Evolutionary conservation across 2,329 filamentous ascomycete species (phyloP), one percentile per base, ranked within the genome.

Genomic region (Diaporthe sp.): DNA sequence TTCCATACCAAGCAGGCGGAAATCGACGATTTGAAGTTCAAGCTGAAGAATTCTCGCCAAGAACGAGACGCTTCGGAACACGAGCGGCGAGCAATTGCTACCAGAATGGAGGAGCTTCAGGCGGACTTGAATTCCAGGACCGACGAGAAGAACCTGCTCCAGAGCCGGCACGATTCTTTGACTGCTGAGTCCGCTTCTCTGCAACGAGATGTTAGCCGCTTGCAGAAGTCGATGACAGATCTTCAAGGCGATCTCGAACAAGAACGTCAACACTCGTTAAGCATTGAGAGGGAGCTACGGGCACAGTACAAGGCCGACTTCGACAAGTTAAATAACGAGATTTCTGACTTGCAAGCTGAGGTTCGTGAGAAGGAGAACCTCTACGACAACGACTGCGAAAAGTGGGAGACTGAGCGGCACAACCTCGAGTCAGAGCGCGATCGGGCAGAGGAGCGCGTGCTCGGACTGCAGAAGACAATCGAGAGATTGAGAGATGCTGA

Each of bases 371-470:
- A 92, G 78, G 92, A 94, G 79, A 92, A 92, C 65, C 87, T 93
- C 51, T 92, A 93, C 83, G 92, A 92, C 75, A 90, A 93, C 75
- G 92, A 94, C 80, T 91, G 90, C 82, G 93, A 95, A 77, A 91
- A 92, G 79, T 95, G 93, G 93, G 92, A 94, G 72, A 90, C 89
- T 10, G 90, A 93, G 80, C 92, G 88, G 80, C 90, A 91, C 47
- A 89, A 88, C 55, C 85, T 95, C 1, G 90, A 94, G 79, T 87
- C 91, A 1, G 92, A 94, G 79, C 91, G 90, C 72, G 88, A 92
- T 67, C 89, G 90, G 74, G 91, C 92, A 0, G 92, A 94, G 80
- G 92, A 94, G 79, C 91, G 92, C 79, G 92, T 92, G 4, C 85
- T 86, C 15, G 91, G 92, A 12, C 88, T 95, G 47, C 93, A 95